These are phyloP conservation scores for Leccinum imitatum DNA, from an alignment of 768 basidiomycete species.

Conservation along the genomic window DNA sequence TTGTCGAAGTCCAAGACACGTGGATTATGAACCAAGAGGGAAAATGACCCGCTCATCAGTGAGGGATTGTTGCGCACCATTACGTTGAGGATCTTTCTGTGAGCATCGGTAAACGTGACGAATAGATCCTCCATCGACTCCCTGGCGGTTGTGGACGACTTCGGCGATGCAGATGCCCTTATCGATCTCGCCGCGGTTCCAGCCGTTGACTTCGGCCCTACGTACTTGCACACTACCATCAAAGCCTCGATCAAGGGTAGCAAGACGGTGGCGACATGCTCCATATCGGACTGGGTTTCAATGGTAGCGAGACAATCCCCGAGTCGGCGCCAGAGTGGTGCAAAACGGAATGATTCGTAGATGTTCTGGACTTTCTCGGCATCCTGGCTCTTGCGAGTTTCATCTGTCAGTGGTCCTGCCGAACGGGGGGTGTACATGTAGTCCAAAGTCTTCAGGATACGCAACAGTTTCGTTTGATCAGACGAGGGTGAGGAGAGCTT, in stretches of 20 bases:
- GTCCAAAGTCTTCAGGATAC: conserved; percentile 96
- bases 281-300: conserved; percentile 74
- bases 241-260: conserved; percentile 93
- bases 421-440: conserved; percentile 83
- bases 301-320: conserved; percentile 87
- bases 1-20: conserved; percentile 98
- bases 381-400: conserved; percentile 48
- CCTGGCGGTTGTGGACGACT: conserved; percentile 62
- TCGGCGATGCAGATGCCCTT: conserved; percentile 67
- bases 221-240: conserved; percentile 98
- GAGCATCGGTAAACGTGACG: conserved; percentile 88
- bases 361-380: conserved; percentile 83
- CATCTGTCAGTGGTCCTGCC: conserved; percentile 39
- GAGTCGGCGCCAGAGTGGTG: conserved; percentile 82
- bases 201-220: conserved; percentile 60
- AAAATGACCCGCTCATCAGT: conserved; percentile 97
- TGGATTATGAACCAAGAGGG: conserved; percentile 91
- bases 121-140: conserved; percentile 91
- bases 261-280: conserved; percentile 89
- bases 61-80: conserved; percentile 99
- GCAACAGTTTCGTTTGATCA: conserved; percentile 91
- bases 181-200: conserved; percentile 48
- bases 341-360: conserved; percentile 90
- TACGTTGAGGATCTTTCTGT: conserved; percentile 90
- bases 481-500: conserved; percentile 95